Evolutionary conservation across 192 early-diverging fungal genomes (phyloP).

Genomic region (Rhizophlyctis rosea): DNA sequence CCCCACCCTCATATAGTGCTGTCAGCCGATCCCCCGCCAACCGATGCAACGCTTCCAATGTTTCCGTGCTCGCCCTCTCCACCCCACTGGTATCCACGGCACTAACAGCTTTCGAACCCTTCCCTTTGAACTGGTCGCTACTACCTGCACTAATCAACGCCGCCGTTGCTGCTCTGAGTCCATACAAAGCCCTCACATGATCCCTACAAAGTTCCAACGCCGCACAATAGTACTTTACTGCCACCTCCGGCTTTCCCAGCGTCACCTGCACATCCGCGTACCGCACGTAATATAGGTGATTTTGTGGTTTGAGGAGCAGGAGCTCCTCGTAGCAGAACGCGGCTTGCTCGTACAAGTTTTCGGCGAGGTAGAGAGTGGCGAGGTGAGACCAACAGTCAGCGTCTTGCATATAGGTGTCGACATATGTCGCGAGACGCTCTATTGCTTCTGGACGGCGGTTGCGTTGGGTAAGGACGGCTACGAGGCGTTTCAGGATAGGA

Average conservation of each 20-base stretch:
- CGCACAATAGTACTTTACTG: conserved; percentile 86
- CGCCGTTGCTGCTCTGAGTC: conserved; percentile 32
- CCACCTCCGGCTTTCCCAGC: conserved; percentile 59
- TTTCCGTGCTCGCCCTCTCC: not conserved
- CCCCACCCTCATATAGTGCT: conserved; percentile 22
- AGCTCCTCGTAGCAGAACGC: conserved; percentile 89
- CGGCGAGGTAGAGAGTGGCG: conserved; percentile 65
- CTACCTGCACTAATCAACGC: conserved; percentile 5
- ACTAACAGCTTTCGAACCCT: not conserved
- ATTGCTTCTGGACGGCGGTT: conserved; percentile 71
- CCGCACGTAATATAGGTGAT: conserved; percentile 81
- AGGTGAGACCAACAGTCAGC: conserved; percentile 89
- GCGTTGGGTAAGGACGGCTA: conserved; percentile 68
- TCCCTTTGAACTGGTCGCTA: not conserved
- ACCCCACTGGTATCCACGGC: conserved; percentile 2
- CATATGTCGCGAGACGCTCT: conserved; percentile 62
- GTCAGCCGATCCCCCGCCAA: conserved; percentile 22
- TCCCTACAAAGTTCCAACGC: conserved; percentile 83
- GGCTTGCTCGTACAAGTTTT: conserved; percentile 76
- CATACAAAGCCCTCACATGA: conserved; percentile 85
- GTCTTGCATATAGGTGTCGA: conserved; percentile 84
- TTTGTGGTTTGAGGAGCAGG: conserved; percentile 80
- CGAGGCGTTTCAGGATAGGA: conserved; percentile 63
- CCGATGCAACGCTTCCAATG: conserved; percentile 7
- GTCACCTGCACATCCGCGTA: conserved; percentile 88